Evolutionary conservation across 164 flowering plant species (phyloP).

Genomic region (Aristolochia californica): DNA sequence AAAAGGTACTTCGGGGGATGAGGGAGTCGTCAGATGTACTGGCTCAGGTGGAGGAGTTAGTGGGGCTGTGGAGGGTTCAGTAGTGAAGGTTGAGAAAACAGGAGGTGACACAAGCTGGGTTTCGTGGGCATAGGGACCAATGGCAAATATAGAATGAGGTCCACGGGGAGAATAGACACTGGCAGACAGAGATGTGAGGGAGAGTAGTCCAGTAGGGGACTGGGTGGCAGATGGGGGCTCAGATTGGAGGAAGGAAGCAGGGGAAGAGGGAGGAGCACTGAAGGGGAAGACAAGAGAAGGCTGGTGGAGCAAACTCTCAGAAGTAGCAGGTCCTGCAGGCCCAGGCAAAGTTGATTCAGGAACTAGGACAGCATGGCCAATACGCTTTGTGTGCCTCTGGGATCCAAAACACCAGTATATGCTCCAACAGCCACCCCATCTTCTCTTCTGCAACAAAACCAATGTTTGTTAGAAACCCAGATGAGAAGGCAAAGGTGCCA

Average conservation of each 20-base stretch:
- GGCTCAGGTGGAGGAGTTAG: conserved; percentile 94
- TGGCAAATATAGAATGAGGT: conserved; percentile 74
- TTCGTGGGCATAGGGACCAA: conserved; percentile 96
- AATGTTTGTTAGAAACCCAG: too few species aligned
- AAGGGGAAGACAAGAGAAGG: conserved; percentile 48
- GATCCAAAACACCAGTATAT: conserved; percentile 84
- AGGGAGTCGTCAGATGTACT: conserved; percentile 85
- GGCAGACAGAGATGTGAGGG: conserved; percentile 45
- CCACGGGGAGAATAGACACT: conserved; percentile 70
- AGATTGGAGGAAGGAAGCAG: conserved; percentile 90
- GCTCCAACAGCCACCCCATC: conserved; percentile 77
- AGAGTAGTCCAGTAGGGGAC: conserved; percentile 58
- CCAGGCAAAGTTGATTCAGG: conserved; percentile 44
- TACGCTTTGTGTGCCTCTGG: conserved; percentile 44
- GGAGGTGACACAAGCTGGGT: conserved; percentile 96
- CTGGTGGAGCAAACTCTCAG: conserved; percentile 32
- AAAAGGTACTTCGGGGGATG: conserved; percentile 98
- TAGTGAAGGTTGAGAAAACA: conserved; percentile 79
- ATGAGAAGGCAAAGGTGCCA: too few species aligned
- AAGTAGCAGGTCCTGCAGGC: conserved; percentile 17
- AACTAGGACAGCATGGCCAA: conserved; percentile 59
- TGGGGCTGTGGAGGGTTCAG: conserved; percentile 97
- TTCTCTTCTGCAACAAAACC: conserved; percentile 51
- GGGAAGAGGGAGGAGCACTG: conserved; percentile 94
- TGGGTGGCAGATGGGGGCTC: conserved; percentile 75